These are phyloP conservation scores for Monilinia polystroma DNA, from an alignment of 2,329 filamentous ascomycete species.

Conservation along the genomic window DNA sequence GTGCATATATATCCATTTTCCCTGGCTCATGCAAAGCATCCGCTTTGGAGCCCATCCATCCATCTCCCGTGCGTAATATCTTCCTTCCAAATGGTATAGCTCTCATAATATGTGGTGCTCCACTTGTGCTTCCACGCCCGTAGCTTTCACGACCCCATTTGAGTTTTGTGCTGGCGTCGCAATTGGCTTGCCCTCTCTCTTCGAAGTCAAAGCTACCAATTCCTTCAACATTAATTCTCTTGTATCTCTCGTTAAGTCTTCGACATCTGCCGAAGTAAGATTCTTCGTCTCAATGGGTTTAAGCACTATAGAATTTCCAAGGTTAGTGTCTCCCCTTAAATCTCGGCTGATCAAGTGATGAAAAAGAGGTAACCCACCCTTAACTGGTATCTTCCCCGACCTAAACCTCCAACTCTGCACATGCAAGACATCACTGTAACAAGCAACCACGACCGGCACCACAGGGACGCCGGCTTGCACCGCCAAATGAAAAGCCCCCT, in stretches of 20 bases:
- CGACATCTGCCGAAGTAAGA: conserved; percentile 73
- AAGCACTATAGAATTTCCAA: conserved; percentile 55
- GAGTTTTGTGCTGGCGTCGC: conserved; percentile 32
- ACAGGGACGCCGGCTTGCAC: conserved; percentile 92
- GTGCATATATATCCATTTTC: neutral
- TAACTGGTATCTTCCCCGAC: conserved; percentile 69
- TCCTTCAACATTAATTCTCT: conserved; percentile 75
- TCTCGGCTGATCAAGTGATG: neutral
- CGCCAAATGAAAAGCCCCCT: conserved; percentile 95
- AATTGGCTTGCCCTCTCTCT: conserved; percentile 46
- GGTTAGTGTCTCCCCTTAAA: conserved; percentile 25
- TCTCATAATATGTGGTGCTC: conserved; percentile 20
- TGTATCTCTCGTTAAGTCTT: conserved; percentile 65
- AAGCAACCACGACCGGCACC: conserved; percentile 78
- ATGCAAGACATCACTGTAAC: conserved; percentile 73
- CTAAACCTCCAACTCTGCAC: conserved; percentile 64
- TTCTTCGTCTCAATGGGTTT: conserved; percentile 76
- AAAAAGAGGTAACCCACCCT: conserved; percentile 52
- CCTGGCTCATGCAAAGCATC: neutral
- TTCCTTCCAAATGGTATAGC: neutral
- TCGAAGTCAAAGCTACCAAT: conserved; percentile 53
- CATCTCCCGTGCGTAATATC: neutral
- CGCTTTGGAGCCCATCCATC: neutral
- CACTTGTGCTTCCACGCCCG: conserved; percentile 32
- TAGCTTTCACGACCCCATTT: conserved; percentile 36